phyloP scores from a whole-genome alignment of 2,329 filamentous ascomycete genomes.

The Hypoxylon sp. region DNA sequence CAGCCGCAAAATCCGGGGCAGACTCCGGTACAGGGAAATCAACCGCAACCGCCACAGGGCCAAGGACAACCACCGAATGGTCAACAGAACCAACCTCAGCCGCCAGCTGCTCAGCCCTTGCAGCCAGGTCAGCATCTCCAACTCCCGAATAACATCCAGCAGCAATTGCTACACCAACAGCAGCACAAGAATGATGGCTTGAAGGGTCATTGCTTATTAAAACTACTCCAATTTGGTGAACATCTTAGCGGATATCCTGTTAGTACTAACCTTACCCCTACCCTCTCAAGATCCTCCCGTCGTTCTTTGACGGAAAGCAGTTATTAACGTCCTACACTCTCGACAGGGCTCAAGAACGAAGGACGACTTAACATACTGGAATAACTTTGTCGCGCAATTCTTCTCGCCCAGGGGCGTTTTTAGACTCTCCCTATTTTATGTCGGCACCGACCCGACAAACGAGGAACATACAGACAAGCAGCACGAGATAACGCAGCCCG shows the following conservation, averaged over 20 bases:
- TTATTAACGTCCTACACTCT: conserved; percentile 41
- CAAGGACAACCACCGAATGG: conserved; percentile 52
- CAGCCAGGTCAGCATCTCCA: conserved; percentile 56
- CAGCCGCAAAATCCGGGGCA: conserved; percentile 57
- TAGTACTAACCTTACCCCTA: conserved; percentile 48
- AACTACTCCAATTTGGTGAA: conserved; percentile 74
- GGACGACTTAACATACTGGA: conserved; percentile 83
- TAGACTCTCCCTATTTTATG: conserved; percentile 76
- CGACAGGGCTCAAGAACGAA: conserved; percentile 69
- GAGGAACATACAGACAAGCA: conserved; percentile 78
- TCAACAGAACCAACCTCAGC: conserved; percentile 50
- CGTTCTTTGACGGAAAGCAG: conserved; percentile 22
- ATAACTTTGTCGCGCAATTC: conserved; percentile 82
- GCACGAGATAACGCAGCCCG: conserved; percentile 87
- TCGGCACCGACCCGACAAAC: conserved; percentile 56
- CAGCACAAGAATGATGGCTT: conserved; percentile 66
- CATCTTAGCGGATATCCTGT: conserved; percentile 71
- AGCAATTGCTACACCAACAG: conserved; percentile 55
- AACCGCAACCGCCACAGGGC: conserved; percentile 50
- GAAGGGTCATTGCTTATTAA: conserved; percentile 71
- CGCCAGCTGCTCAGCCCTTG: conserved; percentile 55
- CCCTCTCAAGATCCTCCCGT: not conserved
- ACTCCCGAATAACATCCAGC: conserved; percentile 50
- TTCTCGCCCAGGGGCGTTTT: conserved; percentile 85
- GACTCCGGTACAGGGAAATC: conserved; percentile 56